Base-by-base conservation (phyloP, 805 yeast species). In the Hanseniaspora vineae region DNA sequence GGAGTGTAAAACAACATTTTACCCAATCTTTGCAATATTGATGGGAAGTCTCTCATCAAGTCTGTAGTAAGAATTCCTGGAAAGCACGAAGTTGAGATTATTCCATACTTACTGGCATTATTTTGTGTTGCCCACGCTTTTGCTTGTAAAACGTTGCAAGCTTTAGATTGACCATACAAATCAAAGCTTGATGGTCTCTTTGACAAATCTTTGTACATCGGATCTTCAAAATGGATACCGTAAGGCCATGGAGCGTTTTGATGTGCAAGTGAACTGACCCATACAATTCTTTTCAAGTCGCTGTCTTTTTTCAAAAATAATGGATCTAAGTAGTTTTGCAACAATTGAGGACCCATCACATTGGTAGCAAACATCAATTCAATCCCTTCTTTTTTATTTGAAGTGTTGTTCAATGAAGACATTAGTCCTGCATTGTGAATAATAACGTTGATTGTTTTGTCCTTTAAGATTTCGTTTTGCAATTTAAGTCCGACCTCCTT, bases 81-180 rank as follows among this genome's bases (percentile, higher is more conserved):
- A 49, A 62, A 63, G 20, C 64, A 55, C 1, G 70, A 61, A 1
- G 60, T 58, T 23, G 65, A 61, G 13, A 63, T 57, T 44, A 66
- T 58, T 10, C 62, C 62, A 5, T 57, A 56, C 13, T 54, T 54
- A 17, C 53, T 56, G 13, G 54, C 50, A 13, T 56, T 52, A 31
- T 66, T 56, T 44, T 56, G 56, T 4, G 52, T 48, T 8, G 64
- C 56, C 67, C 70, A 69, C 3, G 61, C 60, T 20, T 59, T 58
- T 4, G 71, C 67, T 50, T 64, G 67, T 8, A 59, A 50, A 15
- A 64, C 55, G 39, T 58, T 59, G 29, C 60, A 60, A 5, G 71
- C 69, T 50, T 69, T 69, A 18, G 69, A 62, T 50, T 67, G 71
- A 9, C 68, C 71, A 49, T 68, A 68, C 31, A 60, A 47, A 1